Conservation (phyloP, 2,329 filamentous ascomycete species). For the Fusarium domesticum region DNA sequence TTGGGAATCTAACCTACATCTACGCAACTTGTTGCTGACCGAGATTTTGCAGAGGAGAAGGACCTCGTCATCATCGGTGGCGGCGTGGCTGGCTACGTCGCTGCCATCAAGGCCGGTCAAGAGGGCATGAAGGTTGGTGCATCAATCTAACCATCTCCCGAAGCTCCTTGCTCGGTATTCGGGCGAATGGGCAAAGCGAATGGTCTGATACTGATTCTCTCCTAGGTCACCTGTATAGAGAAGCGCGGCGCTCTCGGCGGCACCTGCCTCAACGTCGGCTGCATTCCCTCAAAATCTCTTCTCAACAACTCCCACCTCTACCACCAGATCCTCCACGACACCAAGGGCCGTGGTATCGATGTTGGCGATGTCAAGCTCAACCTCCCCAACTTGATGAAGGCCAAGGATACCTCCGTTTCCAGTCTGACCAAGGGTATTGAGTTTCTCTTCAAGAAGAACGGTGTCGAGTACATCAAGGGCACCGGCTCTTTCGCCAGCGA, state of each 20-base stretch:
- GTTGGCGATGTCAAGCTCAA: conserved; percentile 97
- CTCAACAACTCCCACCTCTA: conserved; percentile 99
- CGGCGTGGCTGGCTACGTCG: conserved; percentile 97
- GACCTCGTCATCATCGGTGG: conserved; percentile 97
- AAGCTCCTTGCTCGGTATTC: conserved; percentile 2
- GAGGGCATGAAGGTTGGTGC: conserved; percentile 81
- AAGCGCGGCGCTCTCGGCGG: conserved; percentile 94
- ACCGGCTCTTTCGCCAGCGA: conserved; percentile 82
- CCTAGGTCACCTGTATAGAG: conserved; percentile 91
- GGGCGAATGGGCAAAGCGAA: conserved; percentile 8
- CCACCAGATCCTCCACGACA: conserved; percentile 95
- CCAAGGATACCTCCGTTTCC: conserved; percentile 87
- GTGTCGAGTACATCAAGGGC: conserved; percentile 96
- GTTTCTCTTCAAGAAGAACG: conserved; percentile 99
- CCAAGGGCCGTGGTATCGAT: conserved; percentile 94
- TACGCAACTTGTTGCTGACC: conserved; percentile 13
- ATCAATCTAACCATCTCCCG: background rate
- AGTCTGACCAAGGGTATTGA: conserved; percentile 96
- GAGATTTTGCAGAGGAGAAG: conserved; percentile 68
- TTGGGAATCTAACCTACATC: background rate
- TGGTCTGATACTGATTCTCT: conserved; percentile 13
- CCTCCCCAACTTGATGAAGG: conserved; percentile 94
- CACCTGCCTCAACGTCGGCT: conserved; percentile 98
- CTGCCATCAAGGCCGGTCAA: conserved; percentile 97
- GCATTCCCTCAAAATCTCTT: conserved; percentile 98